A percentile compares a stretch with the other conserved stretches of the same genome.
Evolutionary conservation across 176 grass and related monocot species (phyloP).

Genomic region (Triticum monococcum): DNA sequence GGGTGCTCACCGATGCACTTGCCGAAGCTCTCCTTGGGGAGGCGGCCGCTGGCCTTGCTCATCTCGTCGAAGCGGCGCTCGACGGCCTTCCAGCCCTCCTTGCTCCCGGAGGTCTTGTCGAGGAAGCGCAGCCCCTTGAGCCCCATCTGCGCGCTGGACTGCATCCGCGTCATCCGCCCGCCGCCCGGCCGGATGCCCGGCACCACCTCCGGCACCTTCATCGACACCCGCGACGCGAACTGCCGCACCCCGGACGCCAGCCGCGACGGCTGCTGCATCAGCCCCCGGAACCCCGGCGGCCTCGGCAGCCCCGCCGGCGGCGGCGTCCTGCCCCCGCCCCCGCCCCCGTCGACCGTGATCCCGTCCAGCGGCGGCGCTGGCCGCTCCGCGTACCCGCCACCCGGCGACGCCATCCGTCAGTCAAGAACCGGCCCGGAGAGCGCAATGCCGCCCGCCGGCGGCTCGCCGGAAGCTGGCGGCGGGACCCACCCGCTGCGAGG

Average conservation of each 20-base stretch:
- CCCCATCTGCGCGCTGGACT: slow-evolving; percentile 67
- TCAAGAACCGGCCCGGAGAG: not conserved
- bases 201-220: slow-evolving; percentile 66
- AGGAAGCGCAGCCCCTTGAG: slow-evolving; percentile 71
- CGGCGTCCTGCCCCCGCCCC: not conserved
- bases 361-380: slow-evolving; percentile 24
- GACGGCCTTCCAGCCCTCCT: slow-evolving; percentile 80
- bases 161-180: slow-evolving; percentile 60
- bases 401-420: slow-evolving; percentile 28
- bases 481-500: slow-evolving; percentile 8
- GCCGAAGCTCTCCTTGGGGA: slow-evolving; percentile 87
- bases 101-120: slow-evolving; percentile 72
- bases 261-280: slow-evolving; percentile 59
- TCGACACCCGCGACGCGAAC: slow-evolving; percentile 65
- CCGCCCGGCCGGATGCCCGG: slow-evolving; percentile 29
- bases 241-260: slow-evolving; percentile 52
- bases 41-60: slow-evolving; percentile 36
- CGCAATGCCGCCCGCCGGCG: slow-evolving; percentile 40
- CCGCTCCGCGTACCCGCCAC: slow-evolving; percentile 19
- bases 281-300: slow-evolving; percentile 28
- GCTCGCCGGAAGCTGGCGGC: not conserved
- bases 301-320: not conserved
- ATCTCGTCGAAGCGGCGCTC: slow-evolving; percentile 82
- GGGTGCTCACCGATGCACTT: slow-evolving; percentile 82
- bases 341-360: slow-evolving; percentile 17